Evolutionary conservation across 768 basidiomycete genomes (phyloP).

Genomic region (Hypholoma sublateritium): DNA sequence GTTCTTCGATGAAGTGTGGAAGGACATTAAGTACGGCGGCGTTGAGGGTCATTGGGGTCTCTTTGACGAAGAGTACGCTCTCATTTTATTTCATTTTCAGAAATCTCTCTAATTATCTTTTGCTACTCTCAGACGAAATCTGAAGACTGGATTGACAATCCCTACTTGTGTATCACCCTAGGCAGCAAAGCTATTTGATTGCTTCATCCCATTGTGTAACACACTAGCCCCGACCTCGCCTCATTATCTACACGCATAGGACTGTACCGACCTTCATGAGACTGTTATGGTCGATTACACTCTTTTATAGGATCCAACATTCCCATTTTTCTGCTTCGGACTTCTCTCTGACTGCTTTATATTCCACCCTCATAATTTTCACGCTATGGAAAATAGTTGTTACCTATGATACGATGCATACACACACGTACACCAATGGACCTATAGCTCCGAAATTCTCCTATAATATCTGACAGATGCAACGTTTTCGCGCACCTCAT

Average conservation of each 20-base stretch:
- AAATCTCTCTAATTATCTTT: neutral
- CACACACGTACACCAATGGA: too few species aligned
- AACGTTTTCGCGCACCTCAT: too few species aligned
- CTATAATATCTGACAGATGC: too few species aligned
- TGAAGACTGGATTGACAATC: conserved; percentile 63
- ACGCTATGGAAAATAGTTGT: too few species aligned
- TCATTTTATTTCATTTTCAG: neutral
- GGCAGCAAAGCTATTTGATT: conserved; percentile 5
- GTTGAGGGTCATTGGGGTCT: conserved; percentile 66
- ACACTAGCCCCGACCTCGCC: conserved; percentile 1
- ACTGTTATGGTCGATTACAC: too few species aligned
- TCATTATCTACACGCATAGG: neutral
- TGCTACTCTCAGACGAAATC: conserved; percentile 48
- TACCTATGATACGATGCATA: too few species aligned
- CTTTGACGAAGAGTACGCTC: conserved; percentile 42
- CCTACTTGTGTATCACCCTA: conserved; percentile 50
- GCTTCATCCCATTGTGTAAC: neutral
- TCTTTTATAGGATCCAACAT: too few species aligned
- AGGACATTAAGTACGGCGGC: conserved; percentile 71
- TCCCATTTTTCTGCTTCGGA: too few species aligned
- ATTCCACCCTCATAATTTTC: too few species aligned
- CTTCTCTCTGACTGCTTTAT: too few species aligned
- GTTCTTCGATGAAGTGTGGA: conserved; percentile 83
- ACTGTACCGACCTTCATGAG: too few species aligned
- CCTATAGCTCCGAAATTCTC: too few species aligned